Percentiles rank a stretch among this genome's conserved stretches.
phyloP scores from a whole-genome alignment of 345 rosid genomes.

The Eucalyptus pauciflora region DNA sequence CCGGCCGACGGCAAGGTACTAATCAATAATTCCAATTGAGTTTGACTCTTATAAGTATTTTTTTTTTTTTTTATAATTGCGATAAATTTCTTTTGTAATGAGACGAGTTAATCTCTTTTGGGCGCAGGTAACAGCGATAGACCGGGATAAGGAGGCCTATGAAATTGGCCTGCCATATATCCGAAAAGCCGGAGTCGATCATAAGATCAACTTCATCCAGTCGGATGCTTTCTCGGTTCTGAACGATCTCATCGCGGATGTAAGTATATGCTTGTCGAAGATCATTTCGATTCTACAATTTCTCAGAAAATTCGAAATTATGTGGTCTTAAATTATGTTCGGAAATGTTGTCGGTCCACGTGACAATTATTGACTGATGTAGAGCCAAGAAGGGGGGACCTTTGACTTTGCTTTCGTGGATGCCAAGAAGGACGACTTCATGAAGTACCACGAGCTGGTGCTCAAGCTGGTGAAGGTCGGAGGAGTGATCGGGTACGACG shows the following conservation, averaged over 20 bases:
- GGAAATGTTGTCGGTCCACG: not conserved
- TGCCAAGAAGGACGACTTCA: conserved; percentile 5
- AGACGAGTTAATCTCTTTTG: not conserved
- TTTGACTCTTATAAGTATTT: not conserved
- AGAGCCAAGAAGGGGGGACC: not conserved
- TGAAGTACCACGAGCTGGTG: conserved; percentile 8
- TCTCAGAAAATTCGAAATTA: not conserved
- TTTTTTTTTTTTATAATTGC: not conserved
- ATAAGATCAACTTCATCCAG: conserved; percentile 39
- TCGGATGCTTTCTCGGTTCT: conserved; percentile 10
- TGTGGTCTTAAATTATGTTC: not conserved
- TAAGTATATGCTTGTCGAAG: not conserved
- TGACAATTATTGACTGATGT: not conserved
- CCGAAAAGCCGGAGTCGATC: conserved; percentile 33
- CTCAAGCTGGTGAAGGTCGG: conserved; percentile 22
- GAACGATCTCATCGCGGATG: not conserved
- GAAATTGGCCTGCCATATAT: conserved; percentile 34
- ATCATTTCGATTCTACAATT: too few species aligned
- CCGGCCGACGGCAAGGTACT: conserved; percentile 37
- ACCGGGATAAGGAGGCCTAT: conserved; percentile 21
- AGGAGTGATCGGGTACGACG: conserved; percentile 20
- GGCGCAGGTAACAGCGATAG: conserved; percentile 29
- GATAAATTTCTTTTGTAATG: not conserved
- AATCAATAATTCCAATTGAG: not conserved
- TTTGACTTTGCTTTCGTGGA: conserved; percentile 22